Base-by-base conservation (phyloP, 2,329 filamentous ascomycete genomes). In the Geosmithia morbida region DNA sequence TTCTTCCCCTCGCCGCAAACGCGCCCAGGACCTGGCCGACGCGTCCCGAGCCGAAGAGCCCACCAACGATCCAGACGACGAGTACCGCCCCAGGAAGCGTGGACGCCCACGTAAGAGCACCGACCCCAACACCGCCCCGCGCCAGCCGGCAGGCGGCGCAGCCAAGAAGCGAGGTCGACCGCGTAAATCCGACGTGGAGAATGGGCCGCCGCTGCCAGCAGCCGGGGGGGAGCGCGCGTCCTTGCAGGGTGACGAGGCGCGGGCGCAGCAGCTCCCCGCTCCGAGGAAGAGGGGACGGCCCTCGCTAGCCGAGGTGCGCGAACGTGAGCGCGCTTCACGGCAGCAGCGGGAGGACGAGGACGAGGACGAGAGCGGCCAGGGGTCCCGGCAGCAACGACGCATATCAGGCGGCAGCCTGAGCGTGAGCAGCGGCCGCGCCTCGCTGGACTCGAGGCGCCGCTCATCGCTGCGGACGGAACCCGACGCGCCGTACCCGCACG, bases 401-500 rank as follows among this genome's bases (percentile, higher is more conserved):
- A 22, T 48, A 43, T 22, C 49, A 19, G 18, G 53, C 2, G 45
- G 45, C 19, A 46, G 33, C 17, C 11, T 22, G 19, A 39, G 20
- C 33, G 20, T 13, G 41, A 44, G 14, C 40, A 49, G 43, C 39
- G 13, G 16, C 43, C 40, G 22, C 22, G 22, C 22, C 22, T 26
- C 22, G 22, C 22, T 26, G 22, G 22, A 43, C 18, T 20, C 41
- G 19, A 22, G 45, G 20, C 7, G 44, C 48, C 33, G 33, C 33
- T 37, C 41, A 22, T 43, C 19, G 26, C 41, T 30, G 33, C 43
- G 48, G 8, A 14, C 29, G 4, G 49, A 48, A 2, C 59, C 61
- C 2, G 48, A 49, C 54, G 66, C 51, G 33, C 57, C 59, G 20
- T 78, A 74, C 57, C 68, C 69, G 43, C 71, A 76, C 53, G 62